Conservation (phyloP, 1,284 basidiomycete genomes). For the Vanrija sp. region DNA sequence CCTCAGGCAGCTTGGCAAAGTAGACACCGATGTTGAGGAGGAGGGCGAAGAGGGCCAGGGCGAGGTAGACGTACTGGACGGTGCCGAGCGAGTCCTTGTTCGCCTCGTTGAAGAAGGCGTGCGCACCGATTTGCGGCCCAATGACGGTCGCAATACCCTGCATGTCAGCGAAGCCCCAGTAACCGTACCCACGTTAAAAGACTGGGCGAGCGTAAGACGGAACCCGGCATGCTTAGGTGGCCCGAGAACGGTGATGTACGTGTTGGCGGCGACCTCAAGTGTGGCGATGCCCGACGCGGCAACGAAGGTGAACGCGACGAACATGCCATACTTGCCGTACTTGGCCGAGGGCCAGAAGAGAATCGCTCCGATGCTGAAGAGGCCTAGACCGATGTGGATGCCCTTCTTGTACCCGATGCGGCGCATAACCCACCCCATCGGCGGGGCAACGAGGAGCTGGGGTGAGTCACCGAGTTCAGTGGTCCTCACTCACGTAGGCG, state of each 20-base stretch:
- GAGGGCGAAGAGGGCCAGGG: conserved; percentile 25
- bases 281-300: conserved; percentile 32
- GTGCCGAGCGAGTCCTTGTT: conserved; percentile 23
- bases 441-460: conserved; percentile 25
- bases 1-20: conserved; percentile 36
- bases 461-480: too few species aligned
- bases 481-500: conserved; percentile 8
- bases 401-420: conserved; percentile 35
- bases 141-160: conserved; percentile 35
- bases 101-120: conserved; percentile 34
- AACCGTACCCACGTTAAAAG: conserved; percentile 26
- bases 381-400: conserved; percentile 33
- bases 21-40: conserved; percentile 25
- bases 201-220: conserved; percentile 33
- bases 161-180: not conserved
- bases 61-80: conserved; percentile 41
- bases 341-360: conserved; percentile 38
- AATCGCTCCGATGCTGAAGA: conserved; percentile 28
- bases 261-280: conserved; percentile 35
- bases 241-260: conserved; percentile 35
- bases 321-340: conserved; percentile 22
- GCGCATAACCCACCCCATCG: conserved; percentile 37
- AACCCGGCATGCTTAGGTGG: conserved; percentile 28
- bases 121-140: conserved; percentile 30
- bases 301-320: conserved; percentile 36